These are phyloP conservation scores for Esteya vermicola DNA, from an alignment of 2,329 filamentous ascomycete species.

Conservation along the genomic window DNA sequence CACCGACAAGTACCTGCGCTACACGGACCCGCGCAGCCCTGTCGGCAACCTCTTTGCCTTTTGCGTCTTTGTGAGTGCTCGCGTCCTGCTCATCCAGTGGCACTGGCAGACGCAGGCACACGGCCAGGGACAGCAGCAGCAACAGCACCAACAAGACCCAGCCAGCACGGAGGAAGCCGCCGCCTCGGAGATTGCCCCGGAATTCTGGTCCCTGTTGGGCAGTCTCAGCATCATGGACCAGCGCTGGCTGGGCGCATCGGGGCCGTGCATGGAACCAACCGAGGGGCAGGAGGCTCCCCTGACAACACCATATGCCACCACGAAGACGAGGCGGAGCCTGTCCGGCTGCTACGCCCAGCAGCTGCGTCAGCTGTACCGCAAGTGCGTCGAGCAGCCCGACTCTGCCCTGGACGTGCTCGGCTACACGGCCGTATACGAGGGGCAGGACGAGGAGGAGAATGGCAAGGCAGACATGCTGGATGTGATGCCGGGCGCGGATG, in stretches of 20 bases:
- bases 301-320: not conserved
- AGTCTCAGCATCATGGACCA: slow-evolving; percentile 7
- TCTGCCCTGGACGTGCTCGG: slow-evolving; percentile 4
- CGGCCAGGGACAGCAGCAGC: not conserved
- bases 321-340: no score
- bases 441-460: not conserved
- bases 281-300: no score
- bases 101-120: no score
- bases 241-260: slow-evolving; percentile 6
- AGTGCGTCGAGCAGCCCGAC: slow-evolving; percentile 1
- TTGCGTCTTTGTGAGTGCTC: slow-evolving; percentile 29
- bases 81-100: slow-evolving; percentile 17
- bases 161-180: no score
- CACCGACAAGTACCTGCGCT: slow-evolving; percentile 27
- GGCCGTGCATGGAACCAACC: no score
- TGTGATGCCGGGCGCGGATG: no score
- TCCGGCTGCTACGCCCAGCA: slow-evolving; percentile 6
- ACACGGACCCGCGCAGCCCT: slow-evolving; percentile 16
- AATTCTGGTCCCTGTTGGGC: slow-evolving; percentile 13
- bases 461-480: not conserved
- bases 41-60: slow-evolving; percentile 27
- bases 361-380: slow-evolving; percentile 3
- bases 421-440: not conserved
- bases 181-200: slow-evolving; percentile 8
- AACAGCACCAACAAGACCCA: no score